Evolutionary conservation across 257 asterid species (phyloP).

Genomic region (Lithospermum erythrorhizon): DNA sequence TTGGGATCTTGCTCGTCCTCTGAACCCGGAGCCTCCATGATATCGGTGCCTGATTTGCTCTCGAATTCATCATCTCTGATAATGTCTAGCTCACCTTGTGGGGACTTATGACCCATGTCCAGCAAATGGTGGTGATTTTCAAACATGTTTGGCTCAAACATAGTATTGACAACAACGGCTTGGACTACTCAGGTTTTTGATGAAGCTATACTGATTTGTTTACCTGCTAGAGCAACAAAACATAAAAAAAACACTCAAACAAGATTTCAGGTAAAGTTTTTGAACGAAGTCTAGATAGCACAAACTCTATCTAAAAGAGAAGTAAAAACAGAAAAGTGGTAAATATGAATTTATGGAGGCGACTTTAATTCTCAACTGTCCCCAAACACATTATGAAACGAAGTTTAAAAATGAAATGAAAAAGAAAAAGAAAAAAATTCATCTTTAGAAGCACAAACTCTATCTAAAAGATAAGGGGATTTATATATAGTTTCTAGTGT

Average conservation of each 20-base stretch:
- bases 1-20: constrained; percentile 69
- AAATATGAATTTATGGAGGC: background rate
- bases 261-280: background rate
- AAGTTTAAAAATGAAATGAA: background rate
- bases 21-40: constrained; percentile 48
- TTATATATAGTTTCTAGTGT: background rate
- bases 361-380: background rate
- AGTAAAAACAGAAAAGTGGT: background rate
- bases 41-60: constrained; percentile 52
- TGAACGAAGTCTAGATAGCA: background rate
- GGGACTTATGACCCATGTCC: constrained; percentile 43
- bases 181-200: background rate
- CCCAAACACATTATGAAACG: background rate
- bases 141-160: constrained; percentile 66
- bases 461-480: background rate
- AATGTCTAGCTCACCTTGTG: constrained; percentile 47
- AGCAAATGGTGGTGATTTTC: constrained; percentile 49
- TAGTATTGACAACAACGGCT: constrained; percentile 13
- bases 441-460: background rate
- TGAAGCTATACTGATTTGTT: constrained; percentile 5
- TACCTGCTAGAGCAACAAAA: background rate
- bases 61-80: constrained; percentile 58
- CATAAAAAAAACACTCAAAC: background rate
- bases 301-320: too few species aligned
- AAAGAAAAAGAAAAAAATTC: background rate